Conservation (phyloP, 1,139 yeast species). For the Sporopachydermia cereana region DNA sequence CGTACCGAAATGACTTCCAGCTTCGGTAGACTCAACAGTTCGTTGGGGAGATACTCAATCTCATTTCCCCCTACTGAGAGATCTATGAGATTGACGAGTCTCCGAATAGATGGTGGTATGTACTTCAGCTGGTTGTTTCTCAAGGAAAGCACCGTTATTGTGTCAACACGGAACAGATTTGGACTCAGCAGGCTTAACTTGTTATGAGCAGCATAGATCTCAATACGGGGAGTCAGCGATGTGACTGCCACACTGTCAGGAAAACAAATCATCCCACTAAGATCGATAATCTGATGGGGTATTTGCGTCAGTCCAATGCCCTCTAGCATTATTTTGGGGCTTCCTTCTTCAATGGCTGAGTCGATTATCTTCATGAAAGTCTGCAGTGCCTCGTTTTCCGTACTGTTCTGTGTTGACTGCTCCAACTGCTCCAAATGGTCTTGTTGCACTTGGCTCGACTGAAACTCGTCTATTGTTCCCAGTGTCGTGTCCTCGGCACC, state of each 20-base stretch:
- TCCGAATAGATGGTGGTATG: slow-evolving; percentile 42
- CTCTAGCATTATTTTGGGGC: slow-evolving; percentile 31
- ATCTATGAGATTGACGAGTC: slow-evolving; percentile 33
- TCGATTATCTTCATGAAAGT: slow-evolving; percentile 12
- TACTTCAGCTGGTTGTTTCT: slow-evolving; percentile 38
- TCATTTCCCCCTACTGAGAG: slow-evolving; percentile 42
- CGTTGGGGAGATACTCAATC: slow-evolving; percentile 41
- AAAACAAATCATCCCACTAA: slow-evolving; percentile 35
- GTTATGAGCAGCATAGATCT: slow-evolving; percentile 41
- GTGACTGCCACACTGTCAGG: slow-evolving; percentile 24
- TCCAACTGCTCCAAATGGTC: slow-evolving; percentile 3
- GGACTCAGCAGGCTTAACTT: slow-evolving; percentile 40
- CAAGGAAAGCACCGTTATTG: slow-evolving; percentile 42
- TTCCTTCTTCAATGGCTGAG: slow-evolving; percentile 24
- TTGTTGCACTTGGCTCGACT: slow-evolving; percentile 2
- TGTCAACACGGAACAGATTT: slow-evolving; percentile 35
- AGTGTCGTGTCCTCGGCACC: slow-evolving; percentile 1
- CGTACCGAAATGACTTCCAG: slow-evolving; percentile 36
- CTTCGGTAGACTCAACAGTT: slow-evolving; percentile 33
- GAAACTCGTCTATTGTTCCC: slow-evolving; percentile 4
- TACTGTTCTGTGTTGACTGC: background rate
- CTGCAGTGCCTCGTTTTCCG: background rate
- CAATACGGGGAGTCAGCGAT: slow-evolving; percentile 25
- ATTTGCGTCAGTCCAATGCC: slow-evolving; percentile 30
- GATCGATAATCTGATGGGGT: slow-evolving; percentile 46